A percentile compares a stretch with the other conserved stretches of the same genome.
These are phyloP conservation scores for Parastagonospora avenae DNA, from an alignment of 2,329 filamentous ascomycete species.

Conservation along the genomic window DNA sequence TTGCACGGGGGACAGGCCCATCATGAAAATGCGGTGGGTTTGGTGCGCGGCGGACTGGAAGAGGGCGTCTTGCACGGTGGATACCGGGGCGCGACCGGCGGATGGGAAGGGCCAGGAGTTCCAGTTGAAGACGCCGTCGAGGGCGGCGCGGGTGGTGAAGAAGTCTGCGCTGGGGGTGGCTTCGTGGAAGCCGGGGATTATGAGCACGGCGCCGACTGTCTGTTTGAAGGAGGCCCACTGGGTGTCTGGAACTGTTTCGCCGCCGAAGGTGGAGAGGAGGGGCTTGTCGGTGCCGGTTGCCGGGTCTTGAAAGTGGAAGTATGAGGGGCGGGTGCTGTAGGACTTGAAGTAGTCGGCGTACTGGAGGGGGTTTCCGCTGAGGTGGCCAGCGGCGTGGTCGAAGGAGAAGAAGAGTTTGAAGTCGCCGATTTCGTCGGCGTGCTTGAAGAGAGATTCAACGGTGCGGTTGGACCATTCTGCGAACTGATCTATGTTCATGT, in stretches of 20 bases:
- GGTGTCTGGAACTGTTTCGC: slow-evolving; percentile 25
- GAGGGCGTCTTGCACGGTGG: slow-evolving; percentile 31
- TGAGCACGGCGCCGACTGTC: slow-evolving; percentile 33
- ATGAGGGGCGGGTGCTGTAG: slow-evolving; percentile 27
- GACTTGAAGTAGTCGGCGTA: slow-evolving; percentile 33
- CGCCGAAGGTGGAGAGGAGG: slow-evolving; percentile 42
- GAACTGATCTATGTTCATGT: slow-evolving; percentile 11
- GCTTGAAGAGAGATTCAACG: slow-evolving; percentile 37
- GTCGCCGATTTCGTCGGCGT: slow-evolving; percentile 26
- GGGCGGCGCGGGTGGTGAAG: slow-evolving; percentile 28
- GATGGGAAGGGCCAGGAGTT: slow-evolving; percentile 41
- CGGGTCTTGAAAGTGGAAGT: slow-evolving; percentile 31
- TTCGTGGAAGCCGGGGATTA: slow-evolving; percentile 41
- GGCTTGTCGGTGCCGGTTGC: slow-evolving; percentile 15
- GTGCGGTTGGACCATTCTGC: slow-evolving; percentile 33
- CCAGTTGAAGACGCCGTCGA: slow-evolving; percentile 48
- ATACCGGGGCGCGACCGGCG: slow-evolving; percentile 31
- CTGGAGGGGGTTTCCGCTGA: slow-evolving; percentile 25
- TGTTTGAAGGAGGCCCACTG: slow-evolving; percentile 28
- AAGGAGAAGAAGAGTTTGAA: slow-evolving; percentile 49
- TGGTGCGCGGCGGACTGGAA: slow-evolving; percentile 36
- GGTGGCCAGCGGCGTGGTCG: slow-evolving; percentile 31
- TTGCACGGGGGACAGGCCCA: slow-evolving; percentile 47
- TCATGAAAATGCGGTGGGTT: slow-evolving; percentile 46
- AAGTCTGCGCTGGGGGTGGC: slow-evolving; percentile 20